Evolutionary conservation across 495 filamentous ascomycete genomes (phyloP), one percentile per base, ranked within the genome.

Genomic region (Amniculicola lignicola): DNA sequence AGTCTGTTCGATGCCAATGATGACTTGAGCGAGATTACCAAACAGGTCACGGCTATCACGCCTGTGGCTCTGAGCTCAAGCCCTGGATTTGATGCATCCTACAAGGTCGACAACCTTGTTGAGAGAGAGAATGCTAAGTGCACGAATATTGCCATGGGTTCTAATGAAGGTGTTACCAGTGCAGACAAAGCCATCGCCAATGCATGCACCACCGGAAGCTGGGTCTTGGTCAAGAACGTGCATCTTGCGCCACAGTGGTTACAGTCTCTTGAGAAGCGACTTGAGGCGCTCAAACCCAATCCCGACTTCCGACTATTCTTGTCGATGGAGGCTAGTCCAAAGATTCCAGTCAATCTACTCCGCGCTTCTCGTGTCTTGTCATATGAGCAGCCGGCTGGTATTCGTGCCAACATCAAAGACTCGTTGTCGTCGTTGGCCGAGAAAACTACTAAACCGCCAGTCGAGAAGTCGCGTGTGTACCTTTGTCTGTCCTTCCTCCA

Each of bases 211-310:
- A 86, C 86, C 2, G 93, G 93, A 53, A 90, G 84, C 27, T 99
- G 93, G 93, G 94, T 99, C 16, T 78, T 97, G 4, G 82, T 99
- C 76, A 99, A 99, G 82, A 99, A 99, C 76, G 93, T 99, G 27
- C 93, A 99, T 70, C 80, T 99, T 52, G 90, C 92, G 24, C 90
- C 91, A 2, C 85, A 85, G 25, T 99, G 94, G 94, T 77, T 99
- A 18, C 93, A 97, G 68, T 93, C 89, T 61, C 79, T 99, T 9
- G 93, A 97, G 75, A 99, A 99, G 77, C 81, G 90, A 48, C 85
- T 99, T 72, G 89, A 94, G 62, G 87, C 90, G 11, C 84, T 99
- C 62, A 95, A 95, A 66, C 94, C 93, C 31, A 88, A 96, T 74
- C 80, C 82, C 48, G 88, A 95, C 61, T 99, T 99, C 79, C 77